phyloP scores from a whole-genome alignment of 257 asterid genomes.

The Solanum virginianum region DNA sequence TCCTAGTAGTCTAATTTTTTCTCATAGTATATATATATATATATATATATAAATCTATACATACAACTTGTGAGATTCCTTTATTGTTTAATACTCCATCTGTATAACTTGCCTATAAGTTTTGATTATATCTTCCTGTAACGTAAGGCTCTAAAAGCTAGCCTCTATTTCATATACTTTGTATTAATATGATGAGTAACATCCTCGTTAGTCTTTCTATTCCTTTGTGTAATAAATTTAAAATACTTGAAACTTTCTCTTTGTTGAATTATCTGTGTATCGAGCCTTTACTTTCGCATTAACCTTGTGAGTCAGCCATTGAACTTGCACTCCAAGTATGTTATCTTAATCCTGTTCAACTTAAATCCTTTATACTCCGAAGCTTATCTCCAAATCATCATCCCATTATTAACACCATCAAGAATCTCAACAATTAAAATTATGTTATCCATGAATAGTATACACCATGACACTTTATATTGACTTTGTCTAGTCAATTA shows the following conservation, averaged over 20 bases:
- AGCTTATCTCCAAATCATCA: not conserved
- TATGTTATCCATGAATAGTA: too few relatives aligned
- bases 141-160: not conserved
- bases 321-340: not conserved
- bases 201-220: not conserved
- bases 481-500: too few relatives aligned
- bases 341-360: not conserved
- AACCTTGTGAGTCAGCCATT: not conserved
- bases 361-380: not conserved
- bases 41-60: too few relatives aligned
- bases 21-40: not conserved
- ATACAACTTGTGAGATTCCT: not conserved
- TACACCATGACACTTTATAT: too few relatives aligned
- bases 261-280: not conserved
- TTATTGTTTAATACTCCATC: rapidly evolving
- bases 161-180: not conserved
- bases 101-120: not conserved
- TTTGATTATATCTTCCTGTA: not conserved
- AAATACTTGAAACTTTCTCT: not conserved
- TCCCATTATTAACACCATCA: not conserved
- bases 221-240: not conserved
- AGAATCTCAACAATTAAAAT: not conserved
- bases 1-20: not conserved
- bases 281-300: not conserved
- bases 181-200: not conserved